Base-by-base conservation (phyloP, 2,329 filamentous ascomycete species). In the Dactylellina sp. region DNA sequence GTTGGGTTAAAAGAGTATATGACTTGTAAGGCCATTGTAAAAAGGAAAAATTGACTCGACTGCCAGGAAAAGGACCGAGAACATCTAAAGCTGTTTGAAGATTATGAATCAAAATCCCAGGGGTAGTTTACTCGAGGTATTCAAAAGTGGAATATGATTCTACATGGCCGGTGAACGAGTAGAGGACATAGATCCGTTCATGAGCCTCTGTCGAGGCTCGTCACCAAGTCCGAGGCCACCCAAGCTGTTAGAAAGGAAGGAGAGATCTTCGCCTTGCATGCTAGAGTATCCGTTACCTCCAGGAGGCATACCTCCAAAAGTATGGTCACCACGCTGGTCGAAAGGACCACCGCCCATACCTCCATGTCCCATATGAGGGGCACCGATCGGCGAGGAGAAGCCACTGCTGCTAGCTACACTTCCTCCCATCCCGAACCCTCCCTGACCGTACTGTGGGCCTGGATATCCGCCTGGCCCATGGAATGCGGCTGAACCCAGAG, bases 401-500 rank as follows among this genome's bases (percentile, higher is more conserved):
- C 70, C 70, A 20, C 70, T 74, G 61, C 70, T 74, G 14, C 70
- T 42, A 32, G 70, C 70, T 20, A 74, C 70, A 12, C 70, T 74
- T 35, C 70, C 70, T 50, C 70, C 70, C 70, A 74, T 74, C 12
- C 61, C 61, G 52, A 61, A 74, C 6, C 61, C 70, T n/a, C 61
- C 61, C 20, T 74, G 70, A 18, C 46, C 47, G 25, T 66, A 74
- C 25, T 74, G 70, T 14, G 70, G 70, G 2, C 70, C 70, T 20
- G 70, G 70, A 39, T 74, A 74, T 37, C 53, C 70, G 24, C 60
- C 61, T 16, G 70, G 59, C 85, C 87, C 82, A 78, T 89, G 89
- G 71, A 87, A 87, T 64, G 84, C 86, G 47, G 84, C 86, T 47
- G 88, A 87, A 59, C 87, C 88, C 77, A 93, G 70, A 94, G 6